Evolutionary conservation across 257 asterid genomes (phyloP).

Genomic region (Capsicum pubescens): DNA sequence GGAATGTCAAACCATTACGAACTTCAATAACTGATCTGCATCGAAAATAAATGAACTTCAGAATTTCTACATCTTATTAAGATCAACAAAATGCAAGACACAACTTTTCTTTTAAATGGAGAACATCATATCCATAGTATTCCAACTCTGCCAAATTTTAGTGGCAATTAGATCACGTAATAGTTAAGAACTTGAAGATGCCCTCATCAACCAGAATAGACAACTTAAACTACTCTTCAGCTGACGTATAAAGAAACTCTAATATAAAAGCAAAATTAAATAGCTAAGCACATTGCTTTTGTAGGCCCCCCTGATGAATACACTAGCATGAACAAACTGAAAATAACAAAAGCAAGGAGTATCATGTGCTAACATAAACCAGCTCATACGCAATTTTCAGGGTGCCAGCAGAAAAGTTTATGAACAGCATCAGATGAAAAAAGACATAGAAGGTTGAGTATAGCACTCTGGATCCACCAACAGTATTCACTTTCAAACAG

Average conservation of each 20-base stretch:
- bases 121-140: background rate
- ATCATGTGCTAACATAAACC: slow-evolving; percentile 9
- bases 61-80: background rate
- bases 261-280: background rate
- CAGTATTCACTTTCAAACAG: background rate
- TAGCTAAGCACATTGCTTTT: background rate
- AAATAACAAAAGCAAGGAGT: background rate
- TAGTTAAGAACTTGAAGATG: background rate
- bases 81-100: background rate
- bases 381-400: background rate
- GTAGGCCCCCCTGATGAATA: background rate
- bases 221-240: background rate
- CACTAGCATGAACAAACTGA: slow-evolving; percentile 10
- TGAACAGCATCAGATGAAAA: background rate
- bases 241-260: background rate
- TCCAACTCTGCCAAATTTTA: background rate
- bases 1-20: slow-evolving; percentile 94
- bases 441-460: slow-evolving; percentile 1
- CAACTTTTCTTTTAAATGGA: background rate
- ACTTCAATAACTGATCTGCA: slow-evolving; percentile 98
- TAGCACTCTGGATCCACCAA: background rate
- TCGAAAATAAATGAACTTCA: background rate
- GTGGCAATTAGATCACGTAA: background rate
- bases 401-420: background rate
- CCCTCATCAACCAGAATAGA: background rate